Percentiles rank a stretch among this genome's conserved stretches.
Conservation (phyloP, 257 asterid species). For the Jacaranda mimosifolia region DNA sequence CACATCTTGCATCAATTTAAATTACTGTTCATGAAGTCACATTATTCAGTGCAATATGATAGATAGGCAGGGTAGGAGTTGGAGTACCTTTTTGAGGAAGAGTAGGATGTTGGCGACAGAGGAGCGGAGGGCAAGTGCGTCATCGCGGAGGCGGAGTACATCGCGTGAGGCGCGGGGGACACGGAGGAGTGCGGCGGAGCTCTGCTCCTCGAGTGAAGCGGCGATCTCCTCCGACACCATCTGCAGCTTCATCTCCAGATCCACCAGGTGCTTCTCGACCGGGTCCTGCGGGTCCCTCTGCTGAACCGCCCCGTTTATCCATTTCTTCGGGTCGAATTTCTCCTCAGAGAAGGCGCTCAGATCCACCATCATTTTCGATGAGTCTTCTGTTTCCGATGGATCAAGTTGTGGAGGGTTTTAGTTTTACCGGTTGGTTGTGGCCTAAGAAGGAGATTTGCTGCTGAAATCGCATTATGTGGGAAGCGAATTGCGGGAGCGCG, state of each 20-base stretch:
- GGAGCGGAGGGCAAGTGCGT: slow-evolving; percentile 85
- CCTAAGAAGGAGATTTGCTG: background rate
- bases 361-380: slow-evolving; percentile 81
- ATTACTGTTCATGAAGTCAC: background rate
- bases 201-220: slow-evolving; percentile 93
- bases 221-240: slow-evolving; percentile 97
- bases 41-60: slow-evolving; percentile 4
- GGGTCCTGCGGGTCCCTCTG: slow-evolving; percentile 92
- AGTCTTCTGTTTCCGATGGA: slow-evolving; percentile 34
- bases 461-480: slow-evolving; percentile 17
- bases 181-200: slow-evolving; percentile 90
- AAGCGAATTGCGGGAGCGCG: background rate
- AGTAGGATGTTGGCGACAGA: slow-evolving; percentile 83
- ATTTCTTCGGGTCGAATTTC: slow-evolving; percentile 92
- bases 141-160: slow-evolving; percentile 91
- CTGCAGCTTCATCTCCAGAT: slow-evolving; percentile 99
- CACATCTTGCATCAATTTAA: background rate
- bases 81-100: slow-evolving; percentile 76
- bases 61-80: background rate
- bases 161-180: slow-evolving; percentile 95
- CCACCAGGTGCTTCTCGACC: slow-evolving; percentile 87
- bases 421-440: slow-evolving; percentile 26
- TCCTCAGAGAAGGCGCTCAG: slow-evolving; percentile 87
- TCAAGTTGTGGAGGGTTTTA: slow-evolving; percentile 39
- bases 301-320: slow-evolving; percentile 90